A percentile compares a stretch with the other conserved stretches of the same genome.
These are phyloP conservation scores for Clavispora asparagi DNA, from an alignment of 805 yeast species.

Conservation along the genomic window DNA sequence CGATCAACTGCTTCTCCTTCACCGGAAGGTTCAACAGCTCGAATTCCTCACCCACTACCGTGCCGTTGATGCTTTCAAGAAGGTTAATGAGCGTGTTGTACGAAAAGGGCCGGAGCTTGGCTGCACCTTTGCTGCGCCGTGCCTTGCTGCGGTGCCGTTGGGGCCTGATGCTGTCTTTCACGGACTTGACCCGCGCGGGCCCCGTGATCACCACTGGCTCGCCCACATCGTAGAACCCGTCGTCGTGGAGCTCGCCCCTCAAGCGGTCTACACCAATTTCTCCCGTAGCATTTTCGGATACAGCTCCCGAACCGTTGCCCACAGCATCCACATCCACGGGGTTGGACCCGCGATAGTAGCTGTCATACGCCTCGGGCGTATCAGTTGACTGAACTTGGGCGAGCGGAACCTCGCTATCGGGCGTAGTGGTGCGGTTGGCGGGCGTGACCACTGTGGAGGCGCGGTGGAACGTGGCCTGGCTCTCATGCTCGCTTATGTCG, in stretches of 20 bases:
- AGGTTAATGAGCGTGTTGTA: constrained; percentile 45
- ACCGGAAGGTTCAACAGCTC: constrained; percentile 65
- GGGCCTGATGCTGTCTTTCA: constrained; percentile 23
- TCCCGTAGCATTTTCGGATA: too few relatives aligned
- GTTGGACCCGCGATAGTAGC: background rate
- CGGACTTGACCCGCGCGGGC: constrained; percentile 30
- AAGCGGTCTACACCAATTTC: background rate
- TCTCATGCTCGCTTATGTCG: background rate
- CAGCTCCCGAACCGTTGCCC: background rate
- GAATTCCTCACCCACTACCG: constrained; percentile 66
- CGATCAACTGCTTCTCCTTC: constrained; percentile 74
- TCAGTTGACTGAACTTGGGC: too few relatives aligned
- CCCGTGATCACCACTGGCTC: constrained; percentile 29
- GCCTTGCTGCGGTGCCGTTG: constrained; percentile 13
- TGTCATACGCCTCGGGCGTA: background rate
- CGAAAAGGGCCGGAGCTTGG: constrained; percentile 26
- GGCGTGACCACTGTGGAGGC: background rate
- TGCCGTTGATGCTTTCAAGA: constrained; percentile 55
- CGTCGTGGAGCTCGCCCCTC: constrained; percentile 8
- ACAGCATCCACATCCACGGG: background rate
- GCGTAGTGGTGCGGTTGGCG: too few relatives aligned
- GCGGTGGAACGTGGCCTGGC: background rate
- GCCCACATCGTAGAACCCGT: constrained; percentile 33
- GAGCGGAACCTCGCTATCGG: too few relatives aligned
- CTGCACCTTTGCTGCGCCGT: constrained; percentile 9